phyloP scores from a whole-genome alignment of 208 protist genomes.

The Leishmania guyanensis region DNA sequence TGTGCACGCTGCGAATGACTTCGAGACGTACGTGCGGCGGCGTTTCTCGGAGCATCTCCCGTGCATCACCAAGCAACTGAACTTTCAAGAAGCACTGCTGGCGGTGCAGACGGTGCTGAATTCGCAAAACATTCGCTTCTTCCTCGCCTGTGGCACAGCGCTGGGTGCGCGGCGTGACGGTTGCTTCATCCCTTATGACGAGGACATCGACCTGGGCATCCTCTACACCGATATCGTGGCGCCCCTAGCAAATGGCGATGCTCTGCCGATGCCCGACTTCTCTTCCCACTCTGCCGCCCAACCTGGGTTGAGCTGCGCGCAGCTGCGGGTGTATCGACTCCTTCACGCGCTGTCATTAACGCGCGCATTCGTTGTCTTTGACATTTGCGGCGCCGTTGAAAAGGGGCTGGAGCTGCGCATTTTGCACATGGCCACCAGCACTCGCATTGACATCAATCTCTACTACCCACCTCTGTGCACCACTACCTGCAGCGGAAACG shows the following conservation, averaged over 20 bases:
- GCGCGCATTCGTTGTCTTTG: conserved; percentile 60
- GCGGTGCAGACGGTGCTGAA: conserved; percentile 43
- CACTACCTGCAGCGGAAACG: neutral
- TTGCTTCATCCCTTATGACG: conserved; percentile 86
- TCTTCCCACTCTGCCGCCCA: neutral
- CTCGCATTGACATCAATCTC: conserved; percentile 83
- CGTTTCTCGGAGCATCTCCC: neutral
- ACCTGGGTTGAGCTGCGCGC: conserved; percentile 4
- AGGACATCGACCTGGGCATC: conserved; percentile 89
- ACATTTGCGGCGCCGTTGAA: conserved; percentile 71
- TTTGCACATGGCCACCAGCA: conserved; percentile 57
- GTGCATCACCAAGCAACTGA: conserved; percentile 44
- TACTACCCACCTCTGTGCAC: conserved; percentile 67
- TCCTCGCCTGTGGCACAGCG: conserved; percentile 85
- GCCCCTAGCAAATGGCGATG: neutral
- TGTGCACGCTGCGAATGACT: conserved; percentile 4
- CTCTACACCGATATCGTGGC: conserved; percentile 48
- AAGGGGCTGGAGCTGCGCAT: conserved; percentile 83
- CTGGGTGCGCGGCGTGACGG: conserved; percentile 78
- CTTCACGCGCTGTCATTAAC: conserved; percentile 31
- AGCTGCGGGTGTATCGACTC: conserved; percentile 33
- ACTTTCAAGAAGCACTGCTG: conserved; percentile 71
- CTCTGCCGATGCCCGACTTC: neutral
- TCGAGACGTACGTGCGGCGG: conserved; percentile 17
- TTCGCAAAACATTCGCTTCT: conserved; percentile 49